These are phyloP conservation scores for Magnusiomyces tetraspermus DNA, from an alignment of 1,139 yeast genomes.

Conservation along the genomic window DNA sequence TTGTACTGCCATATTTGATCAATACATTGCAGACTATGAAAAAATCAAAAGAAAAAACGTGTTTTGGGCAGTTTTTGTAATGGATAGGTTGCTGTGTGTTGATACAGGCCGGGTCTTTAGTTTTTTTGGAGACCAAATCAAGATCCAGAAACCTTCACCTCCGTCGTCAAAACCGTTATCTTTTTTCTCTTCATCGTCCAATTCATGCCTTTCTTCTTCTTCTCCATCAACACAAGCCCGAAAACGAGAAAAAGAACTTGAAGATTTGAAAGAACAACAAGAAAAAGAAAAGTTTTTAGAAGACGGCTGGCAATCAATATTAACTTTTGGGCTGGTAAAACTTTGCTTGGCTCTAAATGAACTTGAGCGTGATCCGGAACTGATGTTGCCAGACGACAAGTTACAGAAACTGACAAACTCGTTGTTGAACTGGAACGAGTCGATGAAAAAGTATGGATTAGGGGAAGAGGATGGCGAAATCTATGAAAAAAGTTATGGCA, in stretches of 20 bases:
- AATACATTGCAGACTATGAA: slow-evolving; percentile 35
- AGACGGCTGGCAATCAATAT: slow-evolving; percentile 48
- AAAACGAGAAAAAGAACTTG: no score
- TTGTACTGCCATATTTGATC: slow-evolving; percentile 20
- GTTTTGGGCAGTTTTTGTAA: slow-evolving; percentile 49
- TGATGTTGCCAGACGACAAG: slow-evolving; percentile 15
- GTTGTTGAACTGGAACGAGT: slow-evolving; percentile 17
- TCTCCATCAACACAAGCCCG: no score
- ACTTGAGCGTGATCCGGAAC: slow-evolving; percentile 18
- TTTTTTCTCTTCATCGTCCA: no score
- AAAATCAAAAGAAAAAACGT: slow-evolving; percentile 43
- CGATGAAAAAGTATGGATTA: slow-evolving; percentile 15
- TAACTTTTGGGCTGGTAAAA: slow-evolving; percentile 34
- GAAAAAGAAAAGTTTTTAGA: slow-evolving; percentile 31
- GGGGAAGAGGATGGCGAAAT: slow-evolving; percentile 16
- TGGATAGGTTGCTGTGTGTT: slow-evolving; percentile 47
- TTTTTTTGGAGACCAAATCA: slow-evolving; percentile 36
- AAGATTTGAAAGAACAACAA: no score
- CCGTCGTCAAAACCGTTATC: no score
- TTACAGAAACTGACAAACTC: slow-evolving; percentile 12
- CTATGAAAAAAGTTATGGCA: no score
- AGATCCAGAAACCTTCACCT: slow-evolving; percentile 36
- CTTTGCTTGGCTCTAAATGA: slow-evolving; percentile 22
- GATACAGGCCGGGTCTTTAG: slow-evolving; percentile 47
- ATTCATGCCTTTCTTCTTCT: no score